Percentiles rank a stretch among this genome's conserved stretches.
phyloP scores from a whole-genome alignment of 495 filamentous ascomycete genomes.

The Corynascus novoguineensis region DNA sequence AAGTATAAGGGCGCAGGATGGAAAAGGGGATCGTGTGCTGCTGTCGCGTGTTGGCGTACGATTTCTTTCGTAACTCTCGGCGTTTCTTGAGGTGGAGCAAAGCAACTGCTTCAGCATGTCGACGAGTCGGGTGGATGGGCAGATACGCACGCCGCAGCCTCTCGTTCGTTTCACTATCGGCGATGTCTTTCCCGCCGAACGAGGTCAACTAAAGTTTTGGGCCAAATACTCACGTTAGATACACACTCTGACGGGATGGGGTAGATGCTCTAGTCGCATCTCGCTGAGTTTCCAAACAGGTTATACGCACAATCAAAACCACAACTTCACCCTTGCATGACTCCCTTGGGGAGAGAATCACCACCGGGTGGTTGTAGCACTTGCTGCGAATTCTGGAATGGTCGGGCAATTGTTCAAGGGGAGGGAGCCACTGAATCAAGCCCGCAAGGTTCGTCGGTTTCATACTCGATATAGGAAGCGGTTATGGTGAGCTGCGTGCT shows the following conservation, averaged over 20 bases:
- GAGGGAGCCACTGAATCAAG: not conserved
- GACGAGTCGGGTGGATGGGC: not conserved
- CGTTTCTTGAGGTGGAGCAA: not conserved
- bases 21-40: not conserved
- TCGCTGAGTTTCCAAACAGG: not conserved
- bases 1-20: not conserved
- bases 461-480: too few species aligned
- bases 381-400: not conserved
- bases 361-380: not conserved
- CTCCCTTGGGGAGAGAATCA: not conserved
- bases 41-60: not conserved
- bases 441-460: not conserved
- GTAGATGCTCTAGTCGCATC: too few species aligned
- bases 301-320: not conserved
- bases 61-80: not conserved
- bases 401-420: not conserved
- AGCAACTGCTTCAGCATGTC: not conserved
- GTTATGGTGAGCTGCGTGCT: too few species aligned
- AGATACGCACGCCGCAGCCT: not conserved
- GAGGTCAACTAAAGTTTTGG: not conserved
- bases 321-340: not conserved
- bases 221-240: not conserved
- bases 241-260: too few species aligned
- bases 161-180: not conserved
- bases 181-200: not conserved